These are phyloP conservation scores for Trifolium repens DNA, from an alignment of 306 rosid species.

Conservation along the genomic window DNA sequence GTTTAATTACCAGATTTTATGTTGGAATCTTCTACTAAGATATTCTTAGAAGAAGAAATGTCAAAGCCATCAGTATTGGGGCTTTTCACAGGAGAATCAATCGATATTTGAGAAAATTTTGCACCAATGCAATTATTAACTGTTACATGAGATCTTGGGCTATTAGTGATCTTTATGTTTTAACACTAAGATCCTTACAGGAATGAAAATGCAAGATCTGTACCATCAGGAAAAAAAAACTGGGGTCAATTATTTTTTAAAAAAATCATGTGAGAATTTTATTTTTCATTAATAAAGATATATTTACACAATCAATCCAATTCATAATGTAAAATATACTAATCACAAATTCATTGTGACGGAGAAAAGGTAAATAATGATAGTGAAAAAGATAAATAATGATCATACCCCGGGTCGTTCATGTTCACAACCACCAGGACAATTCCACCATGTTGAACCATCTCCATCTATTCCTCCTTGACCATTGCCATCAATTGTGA, in stretches of 20 bases:
- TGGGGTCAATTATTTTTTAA: background rate
- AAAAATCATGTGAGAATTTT: no score
- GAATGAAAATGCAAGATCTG: background rate
- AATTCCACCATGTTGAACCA: background rate
- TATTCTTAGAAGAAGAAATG: constrained; percentile 22
- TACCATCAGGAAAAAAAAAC: background rate
- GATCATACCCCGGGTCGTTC: background rate
- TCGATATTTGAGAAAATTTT: background rate
- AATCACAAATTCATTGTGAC: no score
- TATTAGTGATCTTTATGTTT: background rate
- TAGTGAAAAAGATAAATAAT: no score
- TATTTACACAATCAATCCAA: no score
- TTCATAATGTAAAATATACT: no score
- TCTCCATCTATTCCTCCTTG: background rate
- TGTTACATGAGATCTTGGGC: constrained; percentile 37
- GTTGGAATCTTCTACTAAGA: constrained; percentile 19
- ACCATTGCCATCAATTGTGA: background rate
- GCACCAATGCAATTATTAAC: constrained; percentile 16
- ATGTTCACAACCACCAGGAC: background rate
- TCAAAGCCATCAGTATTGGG: constrained; percentile 62
- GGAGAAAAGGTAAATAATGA: no score
- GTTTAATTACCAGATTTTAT: constrained; percentile 44
- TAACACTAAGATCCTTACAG: constrained; percentile 20
- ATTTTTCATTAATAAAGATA: no score
- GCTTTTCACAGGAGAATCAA: constrained; percentile 45